Conservation (phyloP, 805 yeast genomes). For the Myxozyma nipponensis region DNA sequence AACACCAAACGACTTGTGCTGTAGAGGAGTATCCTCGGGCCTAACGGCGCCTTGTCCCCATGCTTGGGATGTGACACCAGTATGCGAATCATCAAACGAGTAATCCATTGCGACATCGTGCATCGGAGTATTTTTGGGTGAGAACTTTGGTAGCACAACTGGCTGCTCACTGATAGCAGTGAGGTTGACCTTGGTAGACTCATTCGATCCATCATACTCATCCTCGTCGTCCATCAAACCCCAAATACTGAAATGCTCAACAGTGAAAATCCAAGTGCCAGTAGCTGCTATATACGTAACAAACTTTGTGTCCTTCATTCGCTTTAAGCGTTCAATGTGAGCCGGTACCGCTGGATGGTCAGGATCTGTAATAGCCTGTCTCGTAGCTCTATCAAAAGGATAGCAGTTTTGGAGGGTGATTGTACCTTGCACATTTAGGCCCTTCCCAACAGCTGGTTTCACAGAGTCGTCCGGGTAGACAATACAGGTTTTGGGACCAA, state of each 20-base stretch:
- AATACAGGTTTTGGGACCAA: slow-evolving; percentile 56
- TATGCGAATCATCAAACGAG: slow-evolving; percentile 2
- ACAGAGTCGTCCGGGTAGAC: slow-evolving; percentile 66
- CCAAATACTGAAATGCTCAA: slow-evolving; percentile 89
- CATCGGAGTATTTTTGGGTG: slow-evolving; percentile 7
- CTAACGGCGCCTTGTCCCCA: slow-evolving; percentile 1
- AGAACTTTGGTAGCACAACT: slow-evolving; percentile 22
- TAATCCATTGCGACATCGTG: slow-evolving; percentile 2
- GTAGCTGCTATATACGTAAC: slow-evolving; percentile 70
- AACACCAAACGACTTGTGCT: background rate
- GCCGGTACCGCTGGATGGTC: slow-evolving; percentile 64
- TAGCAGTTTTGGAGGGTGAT: slow-evolving; percentile 75
- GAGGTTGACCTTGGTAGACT: slow-evolving; percentile 33
- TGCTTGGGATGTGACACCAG: background rate
- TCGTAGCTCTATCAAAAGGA: slow-evolving; percentile 70
- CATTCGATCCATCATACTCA: slow-evolving; percentile 45
- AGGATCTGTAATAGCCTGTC: slow-evolving; percentile 71
- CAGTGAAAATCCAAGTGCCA: slow-evolving; percentile 43
- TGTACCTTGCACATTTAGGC: slow-evolving; percentile 71
- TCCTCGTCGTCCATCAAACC: slow-evolving; percentile 71
- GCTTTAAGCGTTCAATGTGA: slow-evolving; percentile 66
- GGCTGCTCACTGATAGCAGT: background rate
- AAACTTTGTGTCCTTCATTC: slow-evolving; percentile 57
- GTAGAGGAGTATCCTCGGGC: slow-evolving; percentile 8
- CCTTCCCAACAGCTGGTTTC: slow-evolving; percentile 72